Conservation (phyloP, 2,329 filamentous ascomycete genomes). For the Coniella lustricola region DNA sequence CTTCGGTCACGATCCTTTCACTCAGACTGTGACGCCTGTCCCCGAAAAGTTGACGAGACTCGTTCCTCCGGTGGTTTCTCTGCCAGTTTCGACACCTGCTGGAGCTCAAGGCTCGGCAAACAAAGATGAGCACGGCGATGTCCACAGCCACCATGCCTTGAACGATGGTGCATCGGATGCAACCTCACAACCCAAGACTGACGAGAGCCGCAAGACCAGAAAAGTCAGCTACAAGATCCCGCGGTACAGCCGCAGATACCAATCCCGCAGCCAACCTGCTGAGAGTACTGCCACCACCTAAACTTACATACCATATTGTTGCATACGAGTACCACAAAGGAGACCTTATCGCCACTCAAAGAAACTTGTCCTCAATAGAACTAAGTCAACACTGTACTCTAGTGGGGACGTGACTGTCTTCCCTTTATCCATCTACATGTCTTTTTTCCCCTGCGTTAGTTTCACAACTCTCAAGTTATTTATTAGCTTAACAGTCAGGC, state of each 20-base stretch:
- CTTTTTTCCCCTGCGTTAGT: too few species aligned
- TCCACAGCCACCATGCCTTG: not conserved
- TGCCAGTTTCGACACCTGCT: not conserved
- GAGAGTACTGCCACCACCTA: conserved; percentile 6
- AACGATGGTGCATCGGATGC: conserved; percentile 1
- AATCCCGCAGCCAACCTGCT: conserved; percentile 41
- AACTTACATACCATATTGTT: not conserved
- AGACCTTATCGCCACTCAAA: not conserved
- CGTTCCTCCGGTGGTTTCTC: conserved; percentile 6
- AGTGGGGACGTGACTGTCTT: too few species aligned
- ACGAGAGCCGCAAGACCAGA: conserved; percentile 19
- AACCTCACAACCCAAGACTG: conserved; percentile 5
- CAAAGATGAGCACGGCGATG: not conserved
- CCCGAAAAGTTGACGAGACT: not conserved
- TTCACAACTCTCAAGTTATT: too few species aligned
- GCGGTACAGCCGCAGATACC: conserved; percentile 36
- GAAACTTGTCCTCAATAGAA: too few species aligned
- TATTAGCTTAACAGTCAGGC: too few species aligned
- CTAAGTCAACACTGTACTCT: too few species aligned
- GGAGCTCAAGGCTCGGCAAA: not conserved
- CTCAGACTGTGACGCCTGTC: conserved; percentile 9
- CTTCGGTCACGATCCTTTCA: conserved; percentile 13
- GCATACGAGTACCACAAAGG: not conserved
- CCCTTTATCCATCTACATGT: too few species aligned
- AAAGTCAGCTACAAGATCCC: conserved; percentile 18